Evolutionary conservation across 108 stramenopile species (phyloP).

Genomic region (Skeletonema grethae): DNA sequence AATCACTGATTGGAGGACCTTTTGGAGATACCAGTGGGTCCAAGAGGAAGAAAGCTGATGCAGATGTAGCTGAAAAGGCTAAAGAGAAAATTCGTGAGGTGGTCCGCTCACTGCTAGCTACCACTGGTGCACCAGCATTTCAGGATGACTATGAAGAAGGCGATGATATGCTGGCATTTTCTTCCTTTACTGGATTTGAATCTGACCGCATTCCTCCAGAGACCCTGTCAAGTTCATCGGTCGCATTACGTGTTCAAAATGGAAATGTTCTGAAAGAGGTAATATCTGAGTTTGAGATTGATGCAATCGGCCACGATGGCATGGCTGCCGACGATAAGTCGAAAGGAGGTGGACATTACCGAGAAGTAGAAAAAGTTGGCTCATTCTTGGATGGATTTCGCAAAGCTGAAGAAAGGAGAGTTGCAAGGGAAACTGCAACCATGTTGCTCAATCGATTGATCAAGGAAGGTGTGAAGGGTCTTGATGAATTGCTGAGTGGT

Average conservation of each 20-base stretch:
- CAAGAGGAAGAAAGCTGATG: slow-evolving; percentile 40
- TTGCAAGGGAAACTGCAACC: slow-evolving; percentile 76
- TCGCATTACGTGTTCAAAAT: slow-evolving; percentile 58
- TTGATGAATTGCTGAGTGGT: slow-evolving; percentile 73
- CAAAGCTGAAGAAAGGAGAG: slow-evolving; percentile 73
- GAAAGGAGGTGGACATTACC: slow-evolving; percentile 85
- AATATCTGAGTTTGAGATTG: slow-evolving; percentile 73
- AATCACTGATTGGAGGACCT: slow-evolving; percentile 46
- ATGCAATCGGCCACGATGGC: slow-evolving; percentile 87
- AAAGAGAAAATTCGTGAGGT: slow-evolving; percentile 68
- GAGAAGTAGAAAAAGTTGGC: slow-evolving; percentile 74
- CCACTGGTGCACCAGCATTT: slow-evolving; percentile 86
- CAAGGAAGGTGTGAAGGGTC: slow-evolving; percentile 73
- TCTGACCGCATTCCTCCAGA: slow-evolving; percentile 68
- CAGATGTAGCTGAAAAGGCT: slow-evolving; percentile 62
- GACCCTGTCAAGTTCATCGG: slow-evolving; percentile 56
- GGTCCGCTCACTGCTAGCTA: slow-evolving; percentile 60
- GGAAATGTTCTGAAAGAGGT: slow-evolving; percentile 73
- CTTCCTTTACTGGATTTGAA: slow-evolving; percentile 76
- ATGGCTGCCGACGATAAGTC: slow-evolving; percentile 69
- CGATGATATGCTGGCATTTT: slow-evolving; percentile 17
- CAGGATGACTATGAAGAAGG: slow-evolving; percentile 51
- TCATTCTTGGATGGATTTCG: slow-evolving; percentile 84
- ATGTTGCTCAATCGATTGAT: slow-evolving; percentile 79
- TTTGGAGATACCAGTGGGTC: slow-evolving; percentile 42